Percentiles rank a stretch among this genome's conserved stretches.
Evolutionary conservation across 139 green algal genomes (phyloP).

Genomic region (Micractinium sp.): DNA sequence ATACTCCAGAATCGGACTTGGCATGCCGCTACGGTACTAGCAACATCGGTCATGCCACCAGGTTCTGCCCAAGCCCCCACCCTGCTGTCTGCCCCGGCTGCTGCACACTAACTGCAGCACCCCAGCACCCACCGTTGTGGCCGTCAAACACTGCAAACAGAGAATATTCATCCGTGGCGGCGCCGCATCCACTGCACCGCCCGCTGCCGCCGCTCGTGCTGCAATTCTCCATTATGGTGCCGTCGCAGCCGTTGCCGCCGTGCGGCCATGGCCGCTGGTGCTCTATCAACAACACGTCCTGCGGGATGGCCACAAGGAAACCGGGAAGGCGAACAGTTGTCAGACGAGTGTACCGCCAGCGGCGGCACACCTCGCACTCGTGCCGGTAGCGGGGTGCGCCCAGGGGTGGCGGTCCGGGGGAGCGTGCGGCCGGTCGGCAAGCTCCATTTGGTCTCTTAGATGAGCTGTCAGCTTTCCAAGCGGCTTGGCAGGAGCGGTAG

Average conservation of each 20-base stretch:
- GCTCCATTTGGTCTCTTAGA: neutral
- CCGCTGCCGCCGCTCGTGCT: conserved; percentile 13
- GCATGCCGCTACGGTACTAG: too few species aligned
- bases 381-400: neutral
- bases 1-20: too few species aligned
- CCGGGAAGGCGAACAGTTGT: neutral
- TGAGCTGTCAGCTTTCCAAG: too few species aligned
- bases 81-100: neutral
- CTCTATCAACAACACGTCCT: conserved; percentile 49
- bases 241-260: neutral
- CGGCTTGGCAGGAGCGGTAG: neutral
- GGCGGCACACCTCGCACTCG: too few species aligned
- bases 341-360: neutral
- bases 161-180: conserved; percentile 29
- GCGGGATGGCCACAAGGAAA: neutral
- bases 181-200: conserved; percentile 18
- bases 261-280: conserved; percentile 42
- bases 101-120: neutral
- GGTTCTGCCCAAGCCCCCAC: too few species aligned
- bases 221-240: neutral
- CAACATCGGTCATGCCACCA: too few species aligned
- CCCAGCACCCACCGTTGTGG: conserved; percentile 61
- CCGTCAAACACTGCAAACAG: conserved; percentile 72
- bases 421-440: too few species aligned
- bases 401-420: neutral